phyloP scores from a whole-genome alignment of 73 alveolate species.

The Uronychia setigera region DNA sequence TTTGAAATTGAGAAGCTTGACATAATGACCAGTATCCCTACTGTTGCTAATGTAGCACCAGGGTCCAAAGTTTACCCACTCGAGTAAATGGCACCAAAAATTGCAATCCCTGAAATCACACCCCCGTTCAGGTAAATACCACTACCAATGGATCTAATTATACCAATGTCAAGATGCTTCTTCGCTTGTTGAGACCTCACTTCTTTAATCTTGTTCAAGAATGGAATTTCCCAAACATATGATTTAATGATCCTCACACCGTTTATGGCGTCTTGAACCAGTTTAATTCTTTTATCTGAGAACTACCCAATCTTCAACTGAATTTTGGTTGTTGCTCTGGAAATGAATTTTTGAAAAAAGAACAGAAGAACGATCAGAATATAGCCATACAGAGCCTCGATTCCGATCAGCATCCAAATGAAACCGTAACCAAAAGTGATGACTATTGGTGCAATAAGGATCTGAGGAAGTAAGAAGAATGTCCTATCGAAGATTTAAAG shows the following conservation, averaged over 20 bases:
- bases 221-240: constrained; percentile 40
- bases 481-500: constrained; percentile 7
- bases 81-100: not conserved
- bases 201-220: constrained; percentile 11
- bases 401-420: not conserved
- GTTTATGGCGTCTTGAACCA: constrained; percentile 6
- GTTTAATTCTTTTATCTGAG: constrained; percentile 17
- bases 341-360: not conserved
- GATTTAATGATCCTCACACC: constrained; percentile 55
- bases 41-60: not conserved
- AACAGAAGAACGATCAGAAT: not conserved
- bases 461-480: not conserved
- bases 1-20: not conserved
- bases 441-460: constrained; percentile 8
- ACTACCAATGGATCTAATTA: not conserved
- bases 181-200: constrained; percentile 13
- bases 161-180: too few species aligned
- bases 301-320: not conserved
- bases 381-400: not conserved
- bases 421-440: not conserved
- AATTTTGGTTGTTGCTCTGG: not conserved
- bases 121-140: not conserved
- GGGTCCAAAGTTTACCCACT: not conserved
- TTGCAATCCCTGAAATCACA: not conserved
- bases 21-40: not conserved